Evolutionary conservation across 345 rosid genomes (phyloP), one percentile per base, ranked within the genome.

Genomic region (Salix dunnii): DNA sequence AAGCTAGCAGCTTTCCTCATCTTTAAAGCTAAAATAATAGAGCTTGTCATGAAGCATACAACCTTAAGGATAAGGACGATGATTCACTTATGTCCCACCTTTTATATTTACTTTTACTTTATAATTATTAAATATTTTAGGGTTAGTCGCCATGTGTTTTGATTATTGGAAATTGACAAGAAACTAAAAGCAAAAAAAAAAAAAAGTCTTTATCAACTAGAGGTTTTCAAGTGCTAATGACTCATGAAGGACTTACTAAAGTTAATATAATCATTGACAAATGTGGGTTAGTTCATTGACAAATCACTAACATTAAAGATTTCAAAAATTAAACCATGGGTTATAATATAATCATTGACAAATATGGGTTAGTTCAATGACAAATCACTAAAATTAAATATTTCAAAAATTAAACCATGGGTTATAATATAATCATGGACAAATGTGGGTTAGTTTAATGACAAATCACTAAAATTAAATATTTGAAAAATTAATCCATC

Each of bases 221-320:
- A 74, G 75, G 68, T 79, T 78, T 82, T 77, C 78, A 70, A 86
- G 76, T 86, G 82, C 65, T 73, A 43, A 67, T 85, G 88, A 82
- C 82, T 84, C 88, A 80, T 73, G 81, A 40, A 38, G 36, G 35
- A 72, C 69, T 12, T 6, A 60, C n/a, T n/a, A 64, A 70, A 62
- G 17, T 17, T 64, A 67, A 11, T 27, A 51, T 46, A 69, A 31
- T 72, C 70, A 67, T 58, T 64, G 27, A 73, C 0, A 21, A 40
- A 36, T 71, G 78, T 51, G 81, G 79, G 18, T 77, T 66, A 51
- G 71, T 77, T 73, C 71, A 30, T 17, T 68, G 66, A 67, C 62
- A 71, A 71, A 2, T 82, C 74, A 42, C 13, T 75, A 38, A 71
- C 23, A 46, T 17, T 55, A 8, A 53, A 72, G 25, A 62, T 61